phyloP scores from a whole-genome alignment of 2,329 filamentous ascomycete species.

The Fusarium keratoplasticum region DNA sequence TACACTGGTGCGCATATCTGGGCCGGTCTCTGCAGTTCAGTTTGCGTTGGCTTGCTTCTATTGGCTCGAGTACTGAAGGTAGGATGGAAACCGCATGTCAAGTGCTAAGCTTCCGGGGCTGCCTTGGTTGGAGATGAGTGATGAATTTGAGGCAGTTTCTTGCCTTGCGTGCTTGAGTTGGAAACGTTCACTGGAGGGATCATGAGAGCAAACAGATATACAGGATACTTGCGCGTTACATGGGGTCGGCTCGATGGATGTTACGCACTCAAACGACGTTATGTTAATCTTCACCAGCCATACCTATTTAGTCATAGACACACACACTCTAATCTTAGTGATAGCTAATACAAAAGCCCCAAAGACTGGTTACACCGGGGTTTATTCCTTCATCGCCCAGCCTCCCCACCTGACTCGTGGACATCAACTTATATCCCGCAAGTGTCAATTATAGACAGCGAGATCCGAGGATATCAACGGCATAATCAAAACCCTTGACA shows the following conservation, averaged over 20 bases:
- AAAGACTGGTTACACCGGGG: background rate
- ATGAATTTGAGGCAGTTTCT: background rate
- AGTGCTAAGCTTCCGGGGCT: slow-evolving; percentile 20
- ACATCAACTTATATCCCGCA: background rate
- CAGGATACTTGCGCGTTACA: background rate
- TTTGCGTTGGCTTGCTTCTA: slow-evolving; percentile 40
- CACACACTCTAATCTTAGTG: background rate
- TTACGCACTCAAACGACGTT: too few relatives aligned
- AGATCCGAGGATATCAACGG: background rate
- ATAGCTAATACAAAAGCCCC: background rate
- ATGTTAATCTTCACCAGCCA: background rate
- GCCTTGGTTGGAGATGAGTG: background rate
- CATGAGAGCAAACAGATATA: background rate
- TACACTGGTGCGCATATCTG: slow-evolving; percentile 48
- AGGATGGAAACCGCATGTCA: slow-evolving; percentile 33
- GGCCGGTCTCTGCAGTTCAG: slow-evolving; percentile 47
- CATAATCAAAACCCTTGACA: background rate
- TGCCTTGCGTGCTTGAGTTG: background rate
- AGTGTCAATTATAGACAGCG: background rate
- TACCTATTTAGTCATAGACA: background rate
- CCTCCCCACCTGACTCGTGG: background rate
- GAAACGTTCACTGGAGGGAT: background rate
- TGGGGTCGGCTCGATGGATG: background rate
- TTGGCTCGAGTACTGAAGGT: slow-evolving; percentile 25
- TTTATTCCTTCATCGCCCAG: background rate